Evolutionary conservation across 306 rosid genomes (phyloP), one percentile per base, ranked within the genome.

Genomic region (Canavalia ensiformis): DNA sequence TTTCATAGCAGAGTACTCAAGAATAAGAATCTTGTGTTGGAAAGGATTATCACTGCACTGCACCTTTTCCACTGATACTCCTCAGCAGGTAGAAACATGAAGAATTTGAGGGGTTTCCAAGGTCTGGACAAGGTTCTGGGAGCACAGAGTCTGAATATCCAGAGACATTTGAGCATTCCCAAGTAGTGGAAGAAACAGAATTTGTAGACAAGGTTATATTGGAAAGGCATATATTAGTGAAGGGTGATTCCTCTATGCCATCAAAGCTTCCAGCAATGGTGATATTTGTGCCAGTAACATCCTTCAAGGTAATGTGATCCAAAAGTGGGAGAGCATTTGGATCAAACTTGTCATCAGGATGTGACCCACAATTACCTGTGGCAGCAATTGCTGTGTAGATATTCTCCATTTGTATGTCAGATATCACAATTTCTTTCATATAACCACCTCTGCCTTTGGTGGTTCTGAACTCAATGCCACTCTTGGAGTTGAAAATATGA

Each of bases 371-470:
- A 70, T 90, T 84, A 49, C 99, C 99, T 10, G 81, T 90, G 75
- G 98, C 97, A 52, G 91, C 86, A 72, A 95, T 87, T 58, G 93
- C 98, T 37, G 86, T 44, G 35, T 75, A 6, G 68, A 93, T 70
- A 85, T 87, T 92, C 44, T 87, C 89, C 90, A 96, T 87, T 87
- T 79, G 82, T 41, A 96, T 82, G 58, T 89, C 88, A 8, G 97
- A 93, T 55, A 96, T 78, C 11, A 78, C 68, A 35, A 96, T 87
- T 66, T 87, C 85, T 81, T 85, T 83, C 44, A 96, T 89, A 62
- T 90, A 96, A 72, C 98, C 99, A 35, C 99, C 99, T 87, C 99
- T 87, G 5, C 99, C 99, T 75, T 82, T 88, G 67, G 88, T 86
- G 52, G 99, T 96, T 83, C 97, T 89, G 63, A 96, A 88, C 85